Evolutionary conservation across 805 yeast genomes (phyloP), one percentile per base, ranked within the genome.

Genomic region (Geotrichum ghanense): DNA sequence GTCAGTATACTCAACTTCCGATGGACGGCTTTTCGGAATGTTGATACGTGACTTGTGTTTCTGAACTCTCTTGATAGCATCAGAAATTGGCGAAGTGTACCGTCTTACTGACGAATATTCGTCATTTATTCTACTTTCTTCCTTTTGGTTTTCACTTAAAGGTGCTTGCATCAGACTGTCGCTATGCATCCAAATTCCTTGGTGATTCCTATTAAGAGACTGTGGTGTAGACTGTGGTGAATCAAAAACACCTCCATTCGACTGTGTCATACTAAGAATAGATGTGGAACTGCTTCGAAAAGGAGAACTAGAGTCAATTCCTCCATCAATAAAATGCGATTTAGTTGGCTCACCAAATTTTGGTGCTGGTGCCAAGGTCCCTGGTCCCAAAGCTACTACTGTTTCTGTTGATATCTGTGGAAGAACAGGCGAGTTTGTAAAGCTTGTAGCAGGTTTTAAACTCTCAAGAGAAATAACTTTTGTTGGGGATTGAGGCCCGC

Each of bases 71-170:
- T 72, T 69, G 24, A 85, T 61, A 2, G 86, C 74, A 43, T 78
- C 83, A 3, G 75, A 73, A 2, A 83, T 65, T 1, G 95, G 95
- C 53, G 85, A 85, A 35, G 68, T 66, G 61, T 80, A 76, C 50
- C 92, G 69, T 56, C 88, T 66, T 0, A 83, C 79, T 53, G 75
- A 81, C 40, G 79, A 66, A 52, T 79, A 83, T 56, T 85, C 95
- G 50, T 89, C 70, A 12, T 88, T 76, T 25, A 83, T 72, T 50
- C 85, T 71, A 60, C 86, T 95, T 57, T 78, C 83, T 57, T 83
- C 92, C n/a, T 86, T 74, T 14, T 54, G 46, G 45, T 48, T 50
- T 21, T 47, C 20, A 45, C 20, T 26, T 49, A 50, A n/a, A 41
- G 48, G 44, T 19, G 45, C 22, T 22, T 12, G 21, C 24, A 10